phyloP scores from a whole-genome alignment of 163 green algal species.

The Chlamydomonas reinhardtii region DNA sequence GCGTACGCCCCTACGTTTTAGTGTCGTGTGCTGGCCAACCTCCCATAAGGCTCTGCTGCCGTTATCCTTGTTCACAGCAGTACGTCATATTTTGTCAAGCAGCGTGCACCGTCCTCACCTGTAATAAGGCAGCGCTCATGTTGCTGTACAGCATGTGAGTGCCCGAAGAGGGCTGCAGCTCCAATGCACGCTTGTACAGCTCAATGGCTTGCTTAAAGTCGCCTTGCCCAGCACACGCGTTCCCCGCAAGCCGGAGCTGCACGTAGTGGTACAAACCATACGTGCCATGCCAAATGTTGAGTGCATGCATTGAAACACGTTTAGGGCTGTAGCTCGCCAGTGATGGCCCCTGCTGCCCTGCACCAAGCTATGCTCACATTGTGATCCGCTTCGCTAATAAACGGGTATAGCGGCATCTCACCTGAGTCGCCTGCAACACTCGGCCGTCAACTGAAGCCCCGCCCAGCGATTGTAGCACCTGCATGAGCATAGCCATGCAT shows the following conservation, averaged over 20 bases:
- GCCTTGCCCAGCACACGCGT: neutral
- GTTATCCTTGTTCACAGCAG: too few relatives aligned
- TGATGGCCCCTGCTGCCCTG: too few relatives aligned
- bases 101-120: neutral
- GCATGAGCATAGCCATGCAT: neutral
- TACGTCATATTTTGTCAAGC: too few relatives aligned
- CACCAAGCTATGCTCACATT: too few relatives aligned
- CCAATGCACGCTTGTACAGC: neutral
- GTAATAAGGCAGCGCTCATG: neutral
- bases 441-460: neutral
- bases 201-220: slow-evolving; percentile 7
- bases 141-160: neutral
- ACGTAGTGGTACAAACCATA: neutral
- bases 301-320: too few relatives aligned
- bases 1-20: too few relatives aligned
- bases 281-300: neutral
- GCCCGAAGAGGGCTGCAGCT: neutral
- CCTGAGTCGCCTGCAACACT: slow-evolving; percentile 27
- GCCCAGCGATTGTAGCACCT: slow-evolving; percentile 21
- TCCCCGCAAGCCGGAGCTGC: slow-evolving; percentile 37
- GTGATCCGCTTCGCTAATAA: too few relatives aligned
- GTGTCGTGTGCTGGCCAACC: too few relatives aligned
- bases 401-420: neutral
- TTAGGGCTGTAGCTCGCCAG: too few relatives aligned
- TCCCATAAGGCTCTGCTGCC: too few relatives aligned